phyloP scores from a whole-genome alignment of 768 basidiomycete genomes.

The Leucosporidium scottii region DNA sequence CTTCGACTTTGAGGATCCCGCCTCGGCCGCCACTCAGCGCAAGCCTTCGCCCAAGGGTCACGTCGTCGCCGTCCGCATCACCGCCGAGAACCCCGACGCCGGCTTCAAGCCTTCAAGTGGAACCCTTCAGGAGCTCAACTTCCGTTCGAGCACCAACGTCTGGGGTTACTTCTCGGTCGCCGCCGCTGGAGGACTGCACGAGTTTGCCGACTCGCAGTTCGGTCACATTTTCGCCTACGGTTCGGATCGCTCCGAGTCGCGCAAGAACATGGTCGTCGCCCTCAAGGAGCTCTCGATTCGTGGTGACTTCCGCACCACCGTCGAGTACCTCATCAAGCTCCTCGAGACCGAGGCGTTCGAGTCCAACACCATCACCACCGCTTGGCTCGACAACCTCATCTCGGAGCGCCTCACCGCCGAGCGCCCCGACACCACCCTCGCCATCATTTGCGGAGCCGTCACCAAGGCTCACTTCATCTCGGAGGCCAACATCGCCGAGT shows the following conservation, averaged over 20 bases:
- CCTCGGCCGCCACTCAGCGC: slow-evolving; percentile 77
- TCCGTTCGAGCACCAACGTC: slow-evolving; percentile 97
- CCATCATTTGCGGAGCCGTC: slow-evolving; percentile 92
- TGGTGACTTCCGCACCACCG: slow-evolving; percentile 96
- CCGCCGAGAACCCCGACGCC: slow-evolving; percentile 97
- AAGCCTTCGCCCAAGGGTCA: slow-evolving; percentile 96
- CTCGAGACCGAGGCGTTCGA: slow-evolving; percentile 92
- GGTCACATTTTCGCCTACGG: slow-evolving; percentile 67
- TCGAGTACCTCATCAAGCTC: slow-evolving; percentile 97
- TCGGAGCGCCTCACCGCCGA: slow-evolving; percentile 96
- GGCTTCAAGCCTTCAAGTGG: slow-evolving; percentile 96
- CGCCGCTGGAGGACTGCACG: slow-evolving; percentile 91
- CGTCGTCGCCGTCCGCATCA: slow-evolving; percentile 97
- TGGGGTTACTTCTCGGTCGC: slow-evolving; percentile 99
- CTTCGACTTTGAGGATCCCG: slow-evolving; percentile 88
- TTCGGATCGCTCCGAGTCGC: slow-evolving; percentile 83
- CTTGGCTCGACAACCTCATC: slow-evolving; percentile 96
- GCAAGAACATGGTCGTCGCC: slow-evolving; percentile 99
- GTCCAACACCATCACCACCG: slow-evolving; percentile 95
- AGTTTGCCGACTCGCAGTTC: slow-evolving; percentile 98
- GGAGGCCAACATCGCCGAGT: slow-evolving; percentile 82
- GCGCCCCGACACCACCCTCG: slow-evolving; percentile 82
- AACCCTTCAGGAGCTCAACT: slow-evolving; percentile 94
- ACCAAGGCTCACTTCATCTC: slow-evolving; percentile 88
- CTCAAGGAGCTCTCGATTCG: slow-evolving; percentile 97